These are phyloP conservation scores for Dendrobium officinale DNA, from an alignment of 106 monocot species.

Conservation along the genomic window DNA sequence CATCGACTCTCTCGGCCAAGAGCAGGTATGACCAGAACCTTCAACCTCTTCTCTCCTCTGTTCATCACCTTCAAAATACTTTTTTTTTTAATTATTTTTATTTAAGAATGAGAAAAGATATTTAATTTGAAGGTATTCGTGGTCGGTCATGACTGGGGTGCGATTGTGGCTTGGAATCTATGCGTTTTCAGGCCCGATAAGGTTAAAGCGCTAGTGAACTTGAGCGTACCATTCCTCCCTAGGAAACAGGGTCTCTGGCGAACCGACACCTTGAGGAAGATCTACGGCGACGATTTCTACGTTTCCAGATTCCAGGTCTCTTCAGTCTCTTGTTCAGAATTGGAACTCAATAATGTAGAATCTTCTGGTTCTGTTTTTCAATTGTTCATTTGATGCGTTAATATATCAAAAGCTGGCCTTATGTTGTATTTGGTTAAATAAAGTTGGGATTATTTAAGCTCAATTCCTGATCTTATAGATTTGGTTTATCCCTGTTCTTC, in stretches of 20 bases:
- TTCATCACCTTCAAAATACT: no score
- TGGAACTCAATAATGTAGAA: no score
- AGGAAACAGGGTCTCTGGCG: conserved; percentile 19
- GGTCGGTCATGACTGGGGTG: conserved; percentile 78
- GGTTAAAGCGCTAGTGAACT: conserved; percentile 47
- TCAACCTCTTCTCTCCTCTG: no score
- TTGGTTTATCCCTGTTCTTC: no score
- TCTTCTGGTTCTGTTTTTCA: no score
- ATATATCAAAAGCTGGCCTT: no score
- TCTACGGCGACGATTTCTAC: conserved; percentile 41
- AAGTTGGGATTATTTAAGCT: no score
- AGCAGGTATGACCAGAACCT: conserved; percentile 23
- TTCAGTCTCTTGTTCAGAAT: neutral
- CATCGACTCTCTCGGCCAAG: conserved; percentile 29
- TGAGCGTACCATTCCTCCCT: conserved; percentile 28
- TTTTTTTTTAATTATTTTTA: neutral
- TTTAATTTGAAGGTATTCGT: conserved; percentile 41
- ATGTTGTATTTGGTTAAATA: no score
- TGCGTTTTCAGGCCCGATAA: conserved; percentile 51
- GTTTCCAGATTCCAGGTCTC: conserved; percentile 40
- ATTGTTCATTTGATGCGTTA: no score
- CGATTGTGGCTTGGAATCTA: conserved; percentile 44
- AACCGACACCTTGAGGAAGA: conserved; percentile 3
- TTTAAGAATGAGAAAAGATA: no score
- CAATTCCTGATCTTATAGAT: no score